Conservation (phyloP, 2,329 filamentous ascomycete species). For the Zopfia rhizophila region DNA sequence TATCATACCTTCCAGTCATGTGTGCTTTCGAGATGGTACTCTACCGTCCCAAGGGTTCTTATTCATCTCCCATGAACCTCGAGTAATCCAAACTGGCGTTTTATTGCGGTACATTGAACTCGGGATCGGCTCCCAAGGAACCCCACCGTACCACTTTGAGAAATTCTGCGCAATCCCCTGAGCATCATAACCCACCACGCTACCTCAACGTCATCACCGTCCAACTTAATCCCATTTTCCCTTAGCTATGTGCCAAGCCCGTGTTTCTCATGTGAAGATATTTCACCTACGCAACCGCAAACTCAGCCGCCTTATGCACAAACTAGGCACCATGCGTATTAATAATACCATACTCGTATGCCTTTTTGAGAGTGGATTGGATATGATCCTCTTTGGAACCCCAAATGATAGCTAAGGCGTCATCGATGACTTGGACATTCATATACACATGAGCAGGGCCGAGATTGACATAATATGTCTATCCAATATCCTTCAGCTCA, state of each 20-base stretch:
- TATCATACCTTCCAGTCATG: too few species aligned
- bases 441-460: constrained; percentile 6
- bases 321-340: constrained; percentile 1
- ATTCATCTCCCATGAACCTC: not conserved
- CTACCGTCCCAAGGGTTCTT: too few species aligned
- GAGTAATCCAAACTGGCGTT: constrained; percentile 14
- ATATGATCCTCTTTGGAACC: not conserved
- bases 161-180: constrained; percentile 12
- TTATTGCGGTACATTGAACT: constrained; percentile 14
- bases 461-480: constrained; percentile 8
- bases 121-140: constrained; percentile 33
- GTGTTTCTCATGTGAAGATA: constrained; percentile 3
- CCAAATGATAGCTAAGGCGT: not conserved
- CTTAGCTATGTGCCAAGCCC: constrained; percentile 3
- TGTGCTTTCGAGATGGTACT: too few species aligned
- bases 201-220: constrained; percentile 6
- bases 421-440: constrained; percentile 2
- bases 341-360: constrained; percentile 8
- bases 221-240: not conserved
- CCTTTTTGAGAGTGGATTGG: not conserved
- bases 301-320: constrained; percentile 3
- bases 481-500: not conserved
- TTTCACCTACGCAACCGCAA: constrained; percentile 2
- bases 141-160: too few species aligned
- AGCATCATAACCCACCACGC: constrained; percentile 18